These are phyloP conservation scores for Lactuca saligna DNA, from an alignment of 129 eudicot genomes.

Conservation along the genomic window DNA sequence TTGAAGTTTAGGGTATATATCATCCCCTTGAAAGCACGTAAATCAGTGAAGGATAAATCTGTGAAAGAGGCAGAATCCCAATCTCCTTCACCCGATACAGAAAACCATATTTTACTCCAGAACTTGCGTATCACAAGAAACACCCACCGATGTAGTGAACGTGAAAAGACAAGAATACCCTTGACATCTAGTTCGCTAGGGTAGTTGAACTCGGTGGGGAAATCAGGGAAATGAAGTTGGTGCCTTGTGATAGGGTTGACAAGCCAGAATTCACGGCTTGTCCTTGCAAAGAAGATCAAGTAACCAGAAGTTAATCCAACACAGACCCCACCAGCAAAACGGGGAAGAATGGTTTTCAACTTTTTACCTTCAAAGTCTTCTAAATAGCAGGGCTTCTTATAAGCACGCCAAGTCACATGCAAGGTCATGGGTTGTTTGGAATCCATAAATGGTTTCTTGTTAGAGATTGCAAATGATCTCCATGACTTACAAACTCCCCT, in stretches of 20 bases:
- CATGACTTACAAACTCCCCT: too few relatives aligned
- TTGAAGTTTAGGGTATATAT: not conserved
- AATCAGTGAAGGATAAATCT: not conserved
- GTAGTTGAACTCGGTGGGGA: too few relatives aligned
- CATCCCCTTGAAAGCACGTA: not conserved
- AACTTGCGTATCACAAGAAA: not conserved
- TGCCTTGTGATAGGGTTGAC: not conserved
- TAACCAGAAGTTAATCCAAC: not conserved
- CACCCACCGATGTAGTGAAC: not conserved
- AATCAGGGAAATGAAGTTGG: conserved; percentile 2
- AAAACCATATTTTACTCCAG: not conserved
- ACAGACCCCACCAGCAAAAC: too few relatives aligned
- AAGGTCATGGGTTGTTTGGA: too few relatives aligned
- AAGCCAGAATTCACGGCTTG: not conserved
- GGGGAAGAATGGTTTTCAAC: too few relatives aligned
- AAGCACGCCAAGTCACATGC: too few relatives aligned
- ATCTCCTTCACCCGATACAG: not conserved
- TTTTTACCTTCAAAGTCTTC: too few relatives aligned
- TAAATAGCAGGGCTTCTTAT: too few relatives aligned
- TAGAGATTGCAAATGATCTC: too few relatives aligned
- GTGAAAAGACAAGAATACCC: not conserved
- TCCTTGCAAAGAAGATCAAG: not conserved
- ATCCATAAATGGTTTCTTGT: too few relatives aligned
- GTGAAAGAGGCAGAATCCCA: not conserved
- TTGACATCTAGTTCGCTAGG: not conserved